A percentile compares a stretch with the other conserved stretches of the same genome.
Evolutionary conservation across 176 grass and related monocot genomes (phyloP).

Genomic region (Carex myosuroides): DNA sequence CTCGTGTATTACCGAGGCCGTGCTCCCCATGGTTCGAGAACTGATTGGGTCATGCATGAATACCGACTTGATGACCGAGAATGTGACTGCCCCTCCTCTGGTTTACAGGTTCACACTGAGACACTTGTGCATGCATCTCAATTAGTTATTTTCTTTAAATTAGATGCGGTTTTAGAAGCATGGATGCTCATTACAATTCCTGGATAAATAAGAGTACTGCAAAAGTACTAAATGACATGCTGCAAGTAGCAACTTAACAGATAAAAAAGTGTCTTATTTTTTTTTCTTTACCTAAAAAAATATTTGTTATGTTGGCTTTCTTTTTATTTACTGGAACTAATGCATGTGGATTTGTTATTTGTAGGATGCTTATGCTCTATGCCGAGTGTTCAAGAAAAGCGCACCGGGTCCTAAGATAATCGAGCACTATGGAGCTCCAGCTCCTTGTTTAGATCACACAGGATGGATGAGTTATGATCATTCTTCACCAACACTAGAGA

Average conservation of each 20-base stretch:
- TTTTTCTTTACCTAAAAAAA: not conserved
- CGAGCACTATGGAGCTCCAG: slow-evolving; percentile 66
- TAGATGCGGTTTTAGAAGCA: not conserved
- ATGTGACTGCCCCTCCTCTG: slow-evolving; percentile 59
- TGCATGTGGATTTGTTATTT: slow-evolving; percentile 10
- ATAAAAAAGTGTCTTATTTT: not conserved
- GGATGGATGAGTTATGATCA: slow-evolving; percentile 49
- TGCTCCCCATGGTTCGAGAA: slow-evolving; percentile 90
- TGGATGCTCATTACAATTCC: not conserved
- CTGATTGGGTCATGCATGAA: slow-evolving; percentile 98
- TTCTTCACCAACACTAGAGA: slow-evolving; percentile 41
- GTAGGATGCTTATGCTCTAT: slow-evolving; percentile 90
- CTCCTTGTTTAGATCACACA: slow-evolving; percentile 39
- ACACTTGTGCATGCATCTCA: not conserved
- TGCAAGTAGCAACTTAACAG: too few species aligned
- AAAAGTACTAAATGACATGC: too few species aligned
- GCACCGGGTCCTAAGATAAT: slow-evolving; percentile 86
- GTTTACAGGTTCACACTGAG: slow-evolving; percentile 63
- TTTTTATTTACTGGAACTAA: not conserved
- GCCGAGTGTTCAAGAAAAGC: slow-evolving; percentile 94
- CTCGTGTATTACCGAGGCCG: slow-evolving; percentile 96
- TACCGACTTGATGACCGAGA: slow-evolving; percentile 97
- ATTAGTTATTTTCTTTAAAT: not conserved
- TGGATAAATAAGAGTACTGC: too few species aligned
- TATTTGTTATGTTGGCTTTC: not conserved